Evolutionary conservation across 2,329 filamentous ascomycete species (phyloP).

Genomic region (Paecilomyces fulvus): DNA sequence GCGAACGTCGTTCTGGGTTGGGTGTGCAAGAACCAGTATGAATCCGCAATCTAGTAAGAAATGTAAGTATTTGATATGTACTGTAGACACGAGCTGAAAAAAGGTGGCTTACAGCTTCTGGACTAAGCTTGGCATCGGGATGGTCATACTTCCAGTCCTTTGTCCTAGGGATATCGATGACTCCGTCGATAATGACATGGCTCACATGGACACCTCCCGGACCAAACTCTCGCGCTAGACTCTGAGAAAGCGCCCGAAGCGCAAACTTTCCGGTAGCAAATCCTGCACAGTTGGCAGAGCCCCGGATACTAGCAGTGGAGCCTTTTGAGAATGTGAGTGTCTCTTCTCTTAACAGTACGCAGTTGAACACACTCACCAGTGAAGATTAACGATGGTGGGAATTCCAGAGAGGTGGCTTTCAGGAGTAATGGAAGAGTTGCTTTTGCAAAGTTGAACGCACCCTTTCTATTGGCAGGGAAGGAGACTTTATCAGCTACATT

Average conservation of each 20-base stretch:
- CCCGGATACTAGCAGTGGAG: slow-evolving; percentile 70
- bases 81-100: not conserved
- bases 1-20: slow-evolving; percentile 74
- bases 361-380: slow-evolving; percentile 37
- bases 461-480: slow-evolving; percentile 29
- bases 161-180: slow-evolving; percentile 71
- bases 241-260: slow-evolving; percentile 63
- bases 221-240: slow-evolving; percentile 72
- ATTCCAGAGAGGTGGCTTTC: slow-evolving; percentile 44
- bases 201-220: slow-evolving; percentile 76
- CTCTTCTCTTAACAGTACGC: not conserved
- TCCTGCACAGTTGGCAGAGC: slow-evolving; percentile 57
- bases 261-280: slow-evolving; percentile 80
- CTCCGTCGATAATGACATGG: slow-evolving; percentile 74
- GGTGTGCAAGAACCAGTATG: slow-evolving; percentile 75
- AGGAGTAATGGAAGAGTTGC: slow-evolving; percentile 62
- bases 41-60: slow-evolving; percentile 63
- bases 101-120: slow-evolving; percentile 57
- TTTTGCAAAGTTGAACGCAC: slow-evolving; percentile 71
- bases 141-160: slow-evolving; percentile 51
- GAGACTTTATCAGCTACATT: not conserved
- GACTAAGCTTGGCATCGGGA: slow-evolving; percentile 60
- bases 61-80: not conserved
- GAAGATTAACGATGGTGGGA: slow-evolving; percentile 74
- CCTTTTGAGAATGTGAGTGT: slow-evolving; percentile 36